A percentile compares a stretch with the other conserved stretches of the same genome.
Conservation (phyloP, 148 eudicot species). For the Beta vulgaris region DNA sequence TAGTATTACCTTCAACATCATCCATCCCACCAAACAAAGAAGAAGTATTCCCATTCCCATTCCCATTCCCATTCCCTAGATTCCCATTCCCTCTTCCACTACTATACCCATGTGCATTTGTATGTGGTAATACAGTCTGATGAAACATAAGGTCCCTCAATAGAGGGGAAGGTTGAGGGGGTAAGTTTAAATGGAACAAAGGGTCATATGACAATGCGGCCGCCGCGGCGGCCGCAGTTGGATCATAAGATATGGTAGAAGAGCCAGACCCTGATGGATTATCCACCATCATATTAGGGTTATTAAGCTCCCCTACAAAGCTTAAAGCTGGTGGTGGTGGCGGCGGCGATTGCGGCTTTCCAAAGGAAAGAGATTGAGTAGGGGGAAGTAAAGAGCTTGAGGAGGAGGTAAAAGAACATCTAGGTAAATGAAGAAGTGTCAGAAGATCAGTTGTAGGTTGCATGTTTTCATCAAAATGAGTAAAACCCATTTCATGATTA, state of each 20-base stretch:
- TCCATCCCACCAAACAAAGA: constrained; percentile 48
- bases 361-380: constrained; percentile 9
- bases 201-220: constrained; percentile 45
- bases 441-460: constrained; percentile 46
- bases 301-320: constrained; percentile 26
- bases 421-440: constrained; percentile 45
- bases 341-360: constrained; percentile 12
- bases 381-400: constrained; percentile 32
- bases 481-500: constrained; percentile 26
- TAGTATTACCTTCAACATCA: constrained; percentile 39
- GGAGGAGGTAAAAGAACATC: constrained; percentile 25
- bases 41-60: constrained; percentile 14
- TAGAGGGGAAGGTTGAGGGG: constrained; percentile 52
- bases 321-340: constrained; percentile 1
- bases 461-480: constrained; percentile 17
- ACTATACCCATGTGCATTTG: constrained; percentile 36
- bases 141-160: constrained; percentile 57
- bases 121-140: too few species aligned
- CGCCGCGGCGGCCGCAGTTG: background rate
- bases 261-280: constrained; percentile 23
- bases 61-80: constrained; percentile 11
- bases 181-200: constrained; percentile 52
- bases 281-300: constrained; percentile 15
- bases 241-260: constrained; percentile 34
- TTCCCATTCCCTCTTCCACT: constrained; percentile 13